A percentile compares a stretch with the other conserved stretches of the same genome.
Conservation (phyloP, 768 basidiomycete species). For the Hortiboletus campestris region DNA sequence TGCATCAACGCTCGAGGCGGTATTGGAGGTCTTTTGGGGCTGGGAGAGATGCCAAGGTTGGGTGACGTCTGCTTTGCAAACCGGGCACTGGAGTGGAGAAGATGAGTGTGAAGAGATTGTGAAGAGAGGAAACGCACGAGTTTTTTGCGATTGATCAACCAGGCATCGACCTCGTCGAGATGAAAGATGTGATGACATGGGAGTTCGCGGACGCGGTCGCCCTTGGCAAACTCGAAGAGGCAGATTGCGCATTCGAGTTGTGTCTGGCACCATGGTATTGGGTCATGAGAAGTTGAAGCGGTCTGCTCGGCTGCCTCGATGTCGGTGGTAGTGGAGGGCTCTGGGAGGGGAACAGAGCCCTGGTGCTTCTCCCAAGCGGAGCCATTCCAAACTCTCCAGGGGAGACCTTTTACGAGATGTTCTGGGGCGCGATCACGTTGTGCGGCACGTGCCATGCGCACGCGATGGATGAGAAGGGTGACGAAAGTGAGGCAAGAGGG, state of each 20-base stretch:
- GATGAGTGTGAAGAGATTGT: conserved; percentile 2
- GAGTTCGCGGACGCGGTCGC: conserved; percentile 86
- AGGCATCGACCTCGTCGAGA: conserved; percentile 84
- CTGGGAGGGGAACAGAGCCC: conserved; percentile 26
- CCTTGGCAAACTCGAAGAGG: conserved; percentile 78
- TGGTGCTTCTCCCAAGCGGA: conserved; percentile 79
- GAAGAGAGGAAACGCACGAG: conserved; percentile 52
- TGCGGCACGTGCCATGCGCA: conserved; percentile 79
- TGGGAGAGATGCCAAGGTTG: conserved; percentile 42
- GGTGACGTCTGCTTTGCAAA: conserved; percentile 92
- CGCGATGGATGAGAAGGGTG: conserved; percentile 85
- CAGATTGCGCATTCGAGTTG: conserved; percentile 94
- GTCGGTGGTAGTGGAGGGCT: conserved; percentile 32
- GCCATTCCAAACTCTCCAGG: conserved; percentile 83
- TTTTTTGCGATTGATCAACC: conserved; percentile 92
- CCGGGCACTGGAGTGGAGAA: conserved; percentile 62
- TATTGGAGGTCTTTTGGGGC: conserved; percentile 9
- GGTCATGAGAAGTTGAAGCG: conserved; percentile 25
- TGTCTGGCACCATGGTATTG: conserved; percentile 73
- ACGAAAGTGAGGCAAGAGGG: conserved; percentile 87
- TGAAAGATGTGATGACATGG: conserved; percentile 98
- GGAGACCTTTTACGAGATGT: conserved; percentile 71
- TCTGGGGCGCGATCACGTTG: conserved; percentile 83
- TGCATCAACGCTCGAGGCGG: neutral
- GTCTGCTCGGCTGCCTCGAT: conserved; percentile 37